Evolutionary conservation across 2,329 filamentous ascomycete genomes (phyloP).

Genomic region (Ilyonectria destructans): DNA sequence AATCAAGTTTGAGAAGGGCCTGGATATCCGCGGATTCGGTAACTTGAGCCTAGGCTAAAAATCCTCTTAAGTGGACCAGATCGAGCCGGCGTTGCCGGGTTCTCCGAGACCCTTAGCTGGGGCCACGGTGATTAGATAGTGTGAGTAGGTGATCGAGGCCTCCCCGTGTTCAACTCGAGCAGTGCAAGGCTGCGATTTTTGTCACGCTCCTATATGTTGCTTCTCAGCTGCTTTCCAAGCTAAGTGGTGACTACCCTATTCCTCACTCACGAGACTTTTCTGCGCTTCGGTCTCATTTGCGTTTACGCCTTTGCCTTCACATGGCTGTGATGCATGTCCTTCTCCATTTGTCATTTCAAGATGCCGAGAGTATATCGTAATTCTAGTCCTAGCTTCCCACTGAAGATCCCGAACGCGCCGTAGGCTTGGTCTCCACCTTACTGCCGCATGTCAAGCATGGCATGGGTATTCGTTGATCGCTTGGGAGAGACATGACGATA

Average conservation of each 20-base stretch:
- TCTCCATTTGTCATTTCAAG: neutral
- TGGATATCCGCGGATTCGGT: neutral
- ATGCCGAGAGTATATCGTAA: neutral
- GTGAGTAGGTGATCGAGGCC: no score
- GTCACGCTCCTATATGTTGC: neutral
- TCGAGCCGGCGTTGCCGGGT: neutral
- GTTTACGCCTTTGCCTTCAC: neutral
- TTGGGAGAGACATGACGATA: neutral
- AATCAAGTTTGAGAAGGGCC: neutral
- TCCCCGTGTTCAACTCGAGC: no score
- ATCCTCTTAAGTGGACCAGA: neutral
- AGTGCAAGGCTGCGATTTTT: no score
- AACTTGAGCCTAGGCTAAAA: neutral
- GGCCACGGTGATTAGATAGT: neutral
- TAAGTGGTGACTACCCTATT: neutral
- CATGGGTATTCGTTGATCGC: neutral
- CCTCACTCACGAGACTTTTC: neutral
- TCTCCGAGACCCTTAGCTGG: neutral
- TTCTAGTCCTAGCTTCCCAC: neutral
- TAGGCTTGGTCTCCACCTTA: neutral
- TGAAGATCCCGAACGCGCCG: neutral
- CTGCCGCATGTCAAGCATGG: constrained; percentile 1
- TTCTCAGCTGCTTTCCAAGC: neutral
- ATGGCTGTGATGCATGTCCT: neutral
- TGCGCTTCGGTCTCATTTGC: neutral